Base-by-base conservation (phyloP, 2,329 filamentous ascomycete genomes). In the Fusarium metavorans region DNA sequence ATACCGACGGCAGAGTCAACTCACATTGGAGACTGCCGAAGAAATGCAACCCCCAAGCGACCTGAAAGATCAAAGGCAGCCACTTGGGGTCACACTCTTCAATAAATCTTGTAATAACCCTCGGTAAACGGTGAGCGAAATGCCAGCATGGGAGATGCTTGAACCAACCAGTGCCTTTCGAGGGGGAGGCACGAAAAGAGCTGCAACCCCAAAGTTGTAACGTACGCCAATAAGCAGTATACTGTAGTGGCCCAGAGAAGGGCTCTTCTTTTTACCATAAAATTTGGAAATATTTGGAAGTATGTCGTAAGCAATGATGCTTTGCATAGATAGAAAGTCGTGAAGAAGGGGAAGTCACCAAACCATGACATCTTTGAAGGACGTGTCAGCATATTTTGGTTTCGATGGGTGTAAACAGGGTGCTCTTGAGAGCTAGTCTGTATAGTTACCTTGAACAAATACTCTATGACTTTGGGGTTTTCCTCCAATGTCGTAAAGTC, bases 111-210 rank as follows among this genome's bases (percentile, higher is more conserved):
- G 64, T 56, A 3, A 74, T 72, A 2, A 74, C 56, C 71, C 71
- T 73, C 9, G 1, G 18, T 7, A 30, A 10, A 3, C 20, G 8
- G 10, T 73, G 2, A 74, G 45, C 5, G 54, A 20, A 27, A 3
- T 8, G 3, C 9, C 25, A 18, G 39, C 59, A 71, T 37, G 58
- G 58, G 13, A 3, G n/a, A 6, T 14, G 16, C 1, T 14, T 9
- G 3, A 14, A 63, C 66, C 43, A 69, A 74, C 72, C 72, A 74
- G 14, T 74, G 61, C 14, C 61, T 59, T 13, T 75, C 72, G 7
- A 75, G 50, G 2, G 72, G 72, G 69, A 73, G 60, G 27, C 72
- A 74, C 25, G 72, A 73, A 27, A 74, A 68, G 9, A 74, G 62
- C 10, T 74, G 72, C 65, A 74, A 34, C 6, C 52, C 59, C 18